Conservation (phyloP, 2,329 filamentous ascomycete species). For the Corinectria fuckeliana region DNA sequence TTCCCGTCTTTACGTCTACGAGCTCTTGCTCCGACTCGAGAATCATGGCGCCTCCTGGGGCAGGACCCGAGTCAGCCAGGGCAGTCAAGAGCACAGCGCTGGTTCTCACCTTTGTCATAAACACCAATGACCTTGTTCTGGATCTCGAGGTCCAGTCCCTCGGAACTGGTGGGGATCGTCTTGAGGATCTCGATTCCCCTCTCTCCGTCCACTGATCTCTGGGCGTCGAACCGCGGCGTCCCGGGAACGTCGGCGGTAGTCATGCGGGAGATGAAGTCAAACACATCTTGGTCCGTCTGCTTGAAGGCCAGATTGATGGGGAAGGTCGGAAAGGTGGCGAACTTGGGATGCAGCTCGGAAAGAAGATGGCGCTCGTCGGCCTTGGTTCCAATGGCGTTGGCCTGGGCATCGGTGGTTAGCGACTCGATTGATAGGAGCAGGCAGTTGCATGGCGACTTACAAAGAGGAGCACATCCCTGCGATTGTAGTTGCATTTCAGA, state of each 20-base stretch:
- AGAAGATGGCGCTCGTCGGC: constrained; percentile 51
- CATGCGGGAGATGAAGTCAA: constrained; percentile 48
- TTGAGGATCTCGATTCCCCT: constrained; percentile 47
- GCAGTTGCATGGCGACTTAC: constrained; percentile 17
- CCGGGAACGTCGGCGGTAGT: constrained; percentile 45
- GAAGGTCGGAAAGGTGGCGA: constrained; percentile 55
- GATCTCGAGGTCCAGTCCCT: constrained; percentile 48
- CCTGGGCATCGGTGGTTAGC: constrained; percentile 26
- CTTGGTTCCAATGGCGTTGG: constrained; percentile 48
- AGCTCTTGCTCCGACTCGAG: constrained; percentile 49
- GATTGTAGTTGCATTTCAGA: constrained; percentile 49
- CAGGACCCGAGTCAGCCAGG: neutral
- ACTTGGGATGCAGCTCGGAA: constrained; percentile 52
- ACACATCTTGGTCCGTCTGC: constrained; percentile 52
- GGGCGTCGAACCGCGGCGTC: constrained; percentile 48
- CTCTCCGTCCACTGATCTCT: constrained; percentile 51
- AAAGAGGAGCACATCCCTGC: constrained; percentile 49
- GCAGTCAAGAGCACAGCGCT: neutral
- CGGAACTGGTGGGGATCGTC: constrained; percentile 45
- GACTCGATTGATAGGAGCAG: neutral
- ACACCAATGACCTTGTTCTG: constrained; percentile 50
- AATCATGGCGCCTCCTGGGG: constrained; percentile 48
- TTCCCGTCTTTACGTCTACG: constrained; percentile 47
- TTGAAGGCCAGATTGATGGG: constrained; percentile 54
- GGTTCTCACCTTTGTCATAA: constrained; percentile 48